Evolutionary conservation across 1,284 basidiomycete genomes (phyloP).

Genomic region (Abortiporus biennis): DNA sequence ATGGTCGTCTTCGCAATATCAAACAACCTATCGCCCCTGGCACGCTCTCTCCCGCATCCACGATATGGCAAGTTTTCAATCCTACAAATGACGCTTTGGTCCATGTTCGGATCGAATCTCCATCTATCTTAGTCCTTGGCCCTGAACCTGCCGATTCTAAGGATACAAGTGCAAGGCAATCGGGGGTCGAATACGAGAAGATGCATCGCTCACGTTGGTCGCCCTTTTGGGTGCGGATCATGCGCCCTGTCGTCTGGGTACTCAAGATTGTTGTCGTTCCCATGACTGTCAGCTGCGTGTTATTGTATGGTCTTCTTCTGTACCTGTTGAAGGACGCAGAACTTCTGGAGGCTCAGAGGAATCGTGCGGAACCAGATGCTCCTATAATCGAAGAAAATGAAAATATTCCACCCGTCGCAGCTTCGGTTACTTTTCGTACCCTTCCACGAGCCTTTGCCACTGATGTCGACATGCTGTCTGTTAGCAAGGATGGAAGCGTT

Average conservation of each 20-base stretch:
- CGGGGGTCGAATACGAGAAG: conserved; percentile 18
- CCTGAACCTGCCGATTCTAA: conserved; percentile 27
- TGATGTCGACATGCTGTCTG: conserved; percentile 78
- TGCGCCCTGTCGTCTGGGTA: conserved; percentile 63
- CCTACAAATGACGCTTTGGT: conserved; percentile 63
- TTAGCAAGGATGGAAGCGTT: conserved; percentile 57
- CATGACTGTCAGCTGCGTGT: conserved; percentile 71
- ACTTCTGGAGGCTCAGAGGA: conserved; percentile 79
- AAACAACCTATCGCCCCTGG: conserved; percentile 27
- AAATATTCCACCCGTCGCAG: conserved; percentile 37
- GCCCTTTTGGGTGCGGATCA: conserved; percentile 40
- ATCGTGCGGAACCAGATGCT: conserved; percentile 39
- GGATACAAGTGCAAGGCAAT: too few relatives aligned
- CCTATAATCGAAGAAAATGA: conserved; percentile 25
- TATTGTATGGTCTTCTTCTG: conserved; percentile 77
- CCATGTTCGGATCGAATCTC: conserved; percentile 78
- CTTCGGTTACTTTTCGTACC: conserved; percentile 54
- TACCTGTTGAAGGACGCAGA: conserved; percentile 92
- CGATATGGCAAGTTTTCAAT: conserved; percentile 81
- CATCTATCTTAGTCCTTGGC: conserved; percentile 69
- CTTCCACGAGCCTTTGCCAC: conserved; percentile 72
- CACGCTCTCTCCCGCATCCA: conserved; percentile 43
- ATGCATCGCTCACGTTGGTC: conserved; percentile 35
- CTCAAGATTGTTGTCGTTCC: conserved; percentile 83
- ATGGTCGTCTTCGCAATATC: conserved; percentile 1